A percentile compares a stretch with the other conserved stretches of the same genome.
phyloP scores from a whole-genome alignment of 1,139 yeast species.

The Blastobotrys illinoisensis region DNA sequence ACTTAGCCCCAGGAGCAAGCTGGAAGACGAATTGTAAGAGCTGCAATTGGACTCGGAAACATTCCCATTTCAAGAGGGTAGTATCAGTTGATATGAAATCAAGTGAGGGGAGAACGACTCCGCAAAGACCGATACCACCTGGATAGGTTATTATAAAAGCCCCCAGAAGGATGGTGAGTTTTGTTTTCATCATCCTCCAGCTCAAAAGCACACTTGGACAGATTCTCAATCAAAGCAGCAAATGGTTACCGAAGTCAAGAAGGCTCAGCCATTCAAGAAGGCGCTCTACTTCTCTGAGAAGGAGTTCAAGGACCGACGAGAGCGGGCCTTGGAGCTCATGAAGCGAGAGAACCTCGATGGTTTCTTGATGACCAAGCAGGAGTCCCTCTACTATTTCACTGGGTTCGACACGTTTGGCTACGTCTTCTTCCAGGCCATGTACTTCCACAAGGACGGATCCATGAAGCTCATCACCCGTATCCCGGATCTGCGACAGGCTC shows the following conservation, averaged over 20 bases:
- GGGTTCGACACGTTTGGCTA: slow-evolving; percentile 13
- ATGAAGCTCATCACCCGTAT: slow-evolving; percentile 12
- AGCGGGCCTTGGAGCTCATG: slow-evolving; percentile 10
- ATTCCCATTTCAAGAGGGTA: neutral
- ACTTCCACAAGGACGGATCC: slow-evolving; percentile 11
- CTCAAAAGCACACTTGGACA: neutral
- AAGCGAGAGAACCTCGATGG: slow-evolving; percentile 12
- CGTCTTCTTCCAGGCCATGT: slow-evolving; percentile 13
- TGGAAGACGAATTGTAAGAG: neutral
- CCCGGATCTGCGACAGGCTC: slow-evolving; percentile 11
- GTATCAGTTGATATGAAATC: neutral
- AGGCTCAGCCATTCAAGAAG: slow-evolving; percentile 12
- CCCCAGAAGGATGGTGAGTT: neutral
- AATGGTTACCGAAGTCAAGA: slow-evolving; percentile 2
- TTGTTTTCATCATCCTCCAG: neutral
- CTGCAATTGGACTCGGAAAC: neutral
- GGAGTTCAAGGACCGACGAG: slow-evolving; percentile 10
- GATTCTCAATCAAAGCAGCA: neutral
- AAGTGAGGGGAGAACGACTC: neutral
- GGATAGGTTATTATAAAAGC: neutral
- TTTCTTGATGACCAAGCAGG: slow-evolving; percentile 12
- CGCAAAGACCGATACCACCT: neutral
- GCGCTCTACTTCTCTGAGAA: slow-evolving; percentile 11
- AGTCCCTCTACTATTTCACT: slow-evolving; percentile 10
- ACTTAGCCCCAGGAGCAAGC: neutral